Percentiles rank a stretch among this genome's conserved stretches.
Conservation (phyloP, 2,329 filamentous ascomycete species). For the Colletotrichum melonis region DNA sequence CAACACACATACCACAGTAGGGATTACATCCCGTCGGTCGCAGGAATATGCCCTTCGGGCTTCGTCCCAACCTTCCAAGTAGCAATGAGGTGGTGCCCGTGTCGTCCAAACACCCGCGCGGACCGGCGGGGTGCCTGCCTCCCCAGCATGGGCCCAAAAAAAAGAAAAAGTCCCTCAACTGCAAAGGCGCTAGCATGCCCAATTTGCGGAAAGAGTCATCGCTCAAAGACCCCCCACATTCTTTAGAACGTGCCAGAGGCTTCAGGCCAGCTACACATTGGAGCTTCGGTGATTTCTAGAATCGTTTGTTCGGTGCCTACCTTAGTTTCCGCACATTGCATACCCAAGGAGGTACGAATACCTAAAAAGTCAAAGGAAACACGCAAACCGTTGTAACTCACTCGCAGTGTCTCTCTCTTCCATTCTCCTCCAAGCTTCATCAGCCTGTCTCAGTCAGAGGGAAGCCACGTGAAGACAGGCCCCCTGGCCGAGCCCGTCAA, state of each 20-base stretch:
- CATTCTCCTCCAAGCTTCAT: no score
- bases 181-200: not conserved
- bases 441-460: not conserved
- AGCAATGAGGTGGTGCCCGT: not conserved
- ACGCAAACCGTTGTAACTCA: not conserved
- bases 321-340: not conserved
- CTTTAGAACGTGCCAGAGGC: slow-evolving; percentile 20
- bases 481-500: not conserved
- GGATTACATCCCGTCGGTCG: not conserved
- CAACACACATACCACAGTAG: not conserved
- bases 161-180: slow-evolving; percentile 22
- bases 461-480: not conserved
- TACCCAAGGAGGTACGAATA: not conserved
- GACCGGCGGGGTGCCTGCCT: not conserved
- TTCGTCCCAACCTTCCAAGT: slow-evolving; percentile 19
- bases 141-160: not conserved
- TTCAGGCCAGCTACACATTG: not conserved
- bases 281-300: not conserved
- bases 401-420: not conserved
- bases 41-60: not conserved
- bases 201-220: slow-evolving; percentile 17
- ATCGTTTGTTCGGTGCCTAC: not conserved
- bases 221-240: slow-evolving; percentile 23
- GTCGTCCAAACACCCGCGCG: slow-evolving; percentile 21
- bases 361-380: not conserved